A percentile compares a stretch with the other conserved stretches of the same genome.
Evolutionary conservation across 192 early-diverging fungal species (phyloP).

Genomic region (Hyaloraphidium curvatum): DNA sequence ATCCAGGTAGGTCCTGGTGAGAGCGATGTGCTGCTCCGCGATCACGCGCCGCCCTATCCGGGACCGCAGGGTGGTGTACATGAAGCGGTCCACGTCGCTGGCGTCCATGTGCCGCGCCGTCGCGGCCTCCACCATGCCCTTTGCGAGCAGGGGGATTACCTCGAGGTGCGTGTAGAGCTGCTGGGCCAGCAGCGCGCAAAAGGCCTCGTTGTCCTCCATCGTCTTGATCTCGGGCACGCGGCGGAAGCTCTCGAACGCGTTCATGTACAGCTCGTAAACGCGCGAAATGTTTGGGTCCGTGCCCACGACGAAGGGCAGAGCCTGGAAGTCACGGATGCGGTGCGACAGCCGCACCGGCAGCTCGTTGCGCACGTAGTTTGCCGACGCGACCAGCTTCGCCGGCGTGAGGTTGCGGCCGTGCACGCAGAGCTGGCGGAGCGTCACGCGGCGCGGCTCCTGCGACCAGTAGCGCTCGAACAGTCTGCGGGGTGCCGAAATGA

Average conservation of each 20-base stretch:
- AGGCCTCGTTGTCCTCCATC: slow-evolving; percentile 59
- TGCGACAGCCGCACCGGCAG: slow-evolving; percentile 77
- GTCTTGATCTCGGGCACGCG: slow-evolving; percentile 49
- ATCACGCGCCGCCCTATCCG: slow-evolving; percentile 78
- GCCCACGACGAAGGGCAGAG: slow-evolving; percentile 79
- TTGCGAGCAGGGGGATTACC: slow-evolving; percentile 71
- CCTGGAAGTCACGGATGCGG: slow-evolving; percentile 82
- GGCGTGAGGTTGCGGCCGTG: slow-evolving; percentile 73
- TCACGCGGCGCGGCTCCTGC: slow-evolving; percentile 58
- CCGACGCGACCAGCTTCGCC: slow-evolving; percentile 61
- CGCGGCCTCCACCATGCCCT: slow-evolving; percentile 60
- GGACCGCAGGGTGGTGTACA: slow-evolving; percentile 73
- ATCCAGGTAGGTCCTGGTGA: slow-evolving; percentile 25
- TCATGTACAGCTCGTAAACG: slow-evolving; percentile 82
- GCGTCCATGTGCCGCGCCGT: slow-evolving; percentile 43
- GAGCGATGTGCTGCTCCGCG: slow-evolving; percentile 78
- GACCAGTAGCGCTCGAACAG: slow-evolving; percentile 71
- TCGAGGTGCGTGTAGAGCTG: slow-evolving; percentile 63
- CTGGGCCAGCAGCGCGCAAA: slow-evolving; percentile 52
- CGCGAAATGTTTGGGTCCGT: slow-evolving; percentile 74
- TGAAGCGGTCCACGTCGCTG: slow-evolving; percentile 56
- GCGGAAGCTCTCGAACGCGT: slow-evolving; percentile 70
- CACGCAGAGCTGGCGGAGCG: slow-evolving; percentile 73
- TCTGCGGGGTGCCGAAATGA: too few relatives aligned
- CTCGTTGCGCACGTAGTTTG: slow-evolving; percentile 81